Evolutionary conservation across 352 stramenopile species (phyloP).

Genomic region (Globisporangium camurandrum): DNA sequence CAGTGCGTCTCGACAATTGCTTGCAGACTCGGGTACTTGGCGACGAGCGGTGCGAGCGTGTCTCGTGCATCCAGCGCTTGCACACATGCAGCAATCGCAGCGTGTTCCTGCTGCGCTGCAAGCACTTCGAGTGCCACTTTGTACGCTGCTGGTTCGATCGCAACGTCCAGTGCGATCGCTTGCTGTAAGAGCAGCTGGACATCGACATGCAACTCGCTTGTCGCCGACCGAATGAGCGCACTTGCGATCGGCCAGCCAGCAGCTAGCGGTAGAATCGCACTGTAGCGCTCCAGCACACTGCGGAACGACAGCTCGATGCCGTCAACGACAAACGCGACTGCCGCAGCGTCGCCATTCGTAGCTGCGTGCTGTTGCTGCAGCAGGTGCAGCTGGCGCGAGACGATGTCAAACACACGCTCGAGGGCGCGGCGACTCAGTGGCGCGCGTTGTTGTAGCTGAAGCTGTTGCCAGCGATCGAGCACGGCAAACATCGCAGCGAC

Average conservation of each 20-base stretch:
- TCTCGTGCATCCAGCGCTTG: slow-evolving; percentile 21
- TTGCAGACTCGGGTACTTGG: slow-evolving; percentile 26
- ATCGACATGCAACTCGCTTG: slow-evolving; percentile 28
- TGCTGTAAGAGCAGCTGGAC: slow-evolving; percentile 38
- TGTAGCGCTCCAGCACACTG: slow-evolving; percentile 45
- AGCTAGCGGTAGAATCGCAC: slow-evolving; percentile 33
- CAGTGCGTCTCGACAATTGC: slow-evolving; percentile 13
- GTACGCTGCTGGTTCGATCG: slow-evolving; percentile 38
- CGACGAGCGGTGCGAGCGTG: slow-evolving; percentile 23
- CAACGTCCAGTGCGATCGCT: slow-evolving; percentile 21
- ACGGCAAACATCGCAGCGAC: slow-evolving; percentile 49
- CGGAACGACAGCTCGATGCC: slow-evolving; percentile 47
- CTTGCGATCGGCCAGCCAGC: slow-evolving; percentile 42
- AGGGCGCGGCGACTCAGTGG: slow-evolving; percentile 38
- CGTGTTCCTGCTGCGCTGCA: slow-evolving; percentile 17
- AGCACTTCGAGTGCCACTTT: slow-evolving; percentile 38
- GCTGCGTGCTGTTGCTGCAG: slow-evolving; percentile 24
- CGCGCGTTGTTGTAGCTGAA: slow-evolving; percentile 25
- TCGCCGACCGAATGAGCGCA: slow-evolving; percentile 47
- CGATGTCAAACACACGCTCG: slow-evolving; percentile 50
- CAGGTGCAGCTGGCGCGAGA: slow-evolving; percentile 48
- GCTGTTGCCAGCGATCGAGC: slow-evolving; percentile 56
- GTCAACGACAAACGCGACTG: slow-evolving; percentile 27
- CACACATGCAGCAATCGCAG: slow-evolving; percentile 22
- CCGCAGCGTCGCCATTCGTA: not conserved